A percentile compares a stretch with the other conserved stretches of the same genome.
phyloP scores from a whole-genome alignment of 73 alveolate species.

The Blepharisma stoltei region DNA sequence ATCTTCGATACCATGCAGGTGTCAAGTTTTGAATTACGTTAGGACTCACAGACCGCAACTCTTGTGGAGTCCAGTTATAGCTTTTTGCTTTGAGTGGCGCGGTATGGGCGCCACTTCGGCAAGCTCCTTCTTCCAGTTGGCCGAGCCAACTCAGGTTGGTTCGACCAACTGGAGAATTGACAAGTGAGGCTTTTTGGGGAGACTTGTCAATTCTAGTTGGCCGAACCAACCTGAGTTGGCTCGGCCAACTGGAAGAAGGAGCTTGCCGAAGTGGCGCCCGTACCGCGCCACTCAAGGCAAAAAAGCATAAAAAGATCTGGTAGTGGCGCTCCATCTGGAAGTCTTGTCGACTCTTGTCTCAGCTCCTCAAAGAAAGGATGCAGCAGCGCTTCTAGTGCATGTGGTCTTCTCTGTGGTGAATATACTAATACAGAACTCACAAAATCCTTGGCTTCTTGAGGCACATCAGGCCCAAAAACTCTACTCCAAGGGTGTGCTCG shows the following conservation, averaged over 20 bases:
- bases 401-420: slow-evolving; percentile 67
- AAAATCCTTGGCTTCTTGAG: slow-evolving; percentile 65
- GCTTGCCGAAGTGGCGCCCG: too few relatives aligned
- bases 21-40: not conserved
- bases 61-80: slow-evolving; percentile 30
- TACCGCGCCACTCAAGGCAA: too few relatives aligned
- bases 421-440: slow-evolving; percentile 62
- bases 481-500: slow-evolving; percentile 86
- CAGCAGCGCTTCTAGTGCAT: slow-evolving; percentile 61
- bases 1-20: slow-evolving; percentile 1
- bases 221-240: too few relatives aligned
- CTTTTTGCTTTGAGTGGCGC: too few relatives aligned
- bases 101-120: too few relatives aligned
- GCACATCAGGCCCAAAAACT: slow-evolving; percentile 53
- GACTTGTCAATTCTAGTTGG: too few relatives aligned
- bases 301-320: slow-evolving; percentile 52
- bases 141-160: too few relatives aligned
- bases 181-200: too few relatives aligned
- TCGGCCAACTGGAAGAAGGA: too few relatives aligned
- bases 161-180: too few relatives aligned
- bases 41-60: not conserved
- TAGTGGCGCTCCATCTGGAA: slow-evolving; percentile 61
- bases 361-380: slow-evolving; percentile 85
- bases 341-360: slow-evolving; percentile 57
- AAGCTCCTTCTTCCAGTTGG: too few relatives aligned